Evolutionary conservation across 2,329 filamentous ascomycete species (phyloP).

Genomic region (Pseudopithomyces chartarum): DNA sequence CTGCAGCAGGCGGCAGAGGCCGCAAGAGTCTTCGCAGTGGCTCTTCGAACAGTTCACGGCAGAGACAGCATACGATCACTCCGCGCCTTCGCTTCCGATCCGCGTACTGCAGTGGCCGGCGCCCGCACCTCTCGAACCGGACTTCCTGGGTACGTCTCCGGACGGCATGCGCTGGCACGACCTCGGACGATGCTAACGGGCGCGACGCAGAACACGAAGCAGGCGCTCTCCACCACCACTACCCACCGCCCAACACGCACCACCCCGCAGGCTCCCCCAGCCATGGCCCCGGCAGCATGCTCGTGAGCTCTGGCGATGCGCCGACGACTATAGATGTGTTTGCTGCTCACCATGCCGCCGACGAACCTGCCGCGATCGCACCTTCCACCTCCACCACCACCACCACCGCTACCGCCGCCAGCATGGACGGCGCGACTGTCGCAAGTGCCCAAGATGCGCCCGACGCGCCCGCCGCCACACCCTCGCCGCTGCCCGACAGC

Average conservation of each 20-base stretch:
- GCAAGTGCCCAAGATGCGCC: slow-evolving; percentile 18
- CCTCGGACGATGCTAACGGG: slow-evolving; percentile 20
- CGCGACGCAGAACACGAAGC: slow-evolving; percentile 21
- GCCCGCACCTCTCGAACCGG: background rate
- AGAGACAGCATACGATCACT: background rate
- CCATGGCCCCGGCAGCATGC: slow-evolving; percentile 40
- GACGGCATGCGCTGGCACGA: background rate
- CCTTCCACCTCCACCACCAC: slow-evolving; percentile 18
- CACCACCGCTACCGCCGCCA: slow-evolving; percentile 18
- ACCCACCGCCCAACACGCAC: background rate
- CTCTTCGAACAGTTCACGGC: background rate
- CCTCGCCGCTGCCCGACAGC: slow-evolving; percentile 8
- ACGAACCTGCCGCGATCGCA: slow-evolving; percentile 25
- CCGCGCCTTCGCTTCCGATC: background rate
- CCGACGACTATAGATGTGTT: slow-evolving; percentile 11
- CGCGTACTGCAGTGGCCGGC: background rate
- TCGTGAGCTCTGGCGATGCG: slow-evolving; percentile 28
- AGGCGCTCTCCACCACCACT: background rate
- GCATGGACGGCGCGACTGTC: slow-evolving; percentile 36
- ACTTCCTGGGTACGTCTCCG: slow-evolving; percentile 2
- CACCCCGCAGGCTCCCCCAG: slow-evolving; percentile 14
- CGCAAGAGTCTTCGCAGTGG: slow-evolving; percentile 18
- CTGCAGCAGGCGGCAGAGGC: slow-evolving; percentile 10
- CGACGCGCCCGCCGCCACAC: slow-evolving; percentile 11
- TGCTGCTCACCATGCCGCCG: slow-evolving; percentile 29